Evolutionary conservation across 331 rosid species (phyloP).

Genomic region (Acacia concinna): DNA sequence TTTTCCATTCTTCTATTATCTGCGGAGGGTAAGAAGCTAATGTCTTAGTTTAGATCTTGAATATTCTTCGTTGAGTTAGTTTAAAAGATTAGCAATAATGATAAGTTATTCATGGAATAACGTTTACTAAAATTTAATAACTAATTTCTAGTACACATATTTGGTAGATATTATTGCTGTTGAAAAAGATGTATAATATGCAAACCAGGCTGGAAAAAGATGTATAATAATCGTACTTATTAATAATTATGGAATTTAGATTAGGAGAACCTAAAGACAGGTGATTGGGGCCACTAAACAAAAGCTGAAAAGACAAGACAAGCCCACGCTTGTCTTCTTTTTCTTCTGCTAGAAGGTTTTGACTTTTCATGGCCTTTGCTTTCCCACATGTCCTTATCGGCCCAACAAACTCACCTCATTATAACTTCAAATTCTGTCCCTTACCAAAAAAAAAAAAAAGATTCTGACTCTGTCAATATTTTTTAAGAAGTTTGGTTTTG

Average conservation of each 20-base stretch:
- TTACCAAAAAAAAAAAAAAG: too few species aligned
- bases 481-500: neutral
- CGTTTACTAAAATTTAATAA: neutral
- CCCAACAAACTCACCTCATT: neutral
- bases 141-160: neutral
- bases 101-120: neutral
- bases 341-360: slow-evolving; percentile 18
- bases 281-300: slow-evolving; percentile 18
- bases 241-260: neutral
- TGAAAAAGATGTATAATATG: neutral
- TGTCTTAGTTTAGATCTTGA: neutral
- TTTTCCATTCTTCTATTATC: too few species aligned
- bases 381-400: slow-evolving; percentile 20
- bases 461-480: too few species aligned
- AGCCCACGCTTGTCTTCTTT: slow-evolving; percentile 27
- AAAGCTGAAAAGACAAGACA: slow-evolving; percentile 53
- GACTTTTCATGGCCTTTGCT: slow-evolving; percentile 27
- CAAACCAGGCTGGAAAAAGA: too few species aligned
- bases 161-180: neutral
- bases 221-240: neutral
- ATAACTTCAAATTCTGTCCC: neutral
- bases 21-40: neutral
- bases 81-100: neutral
- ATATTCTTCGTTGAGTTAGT: neutral
- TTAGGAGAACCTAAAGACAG: neutral